A percentile compares a stretch with the other conserved stretches of the same genome.
phyloP scores from a whole-genome alignment of 805 yeast genomes.

The Candida tammaniensis region DNA sequence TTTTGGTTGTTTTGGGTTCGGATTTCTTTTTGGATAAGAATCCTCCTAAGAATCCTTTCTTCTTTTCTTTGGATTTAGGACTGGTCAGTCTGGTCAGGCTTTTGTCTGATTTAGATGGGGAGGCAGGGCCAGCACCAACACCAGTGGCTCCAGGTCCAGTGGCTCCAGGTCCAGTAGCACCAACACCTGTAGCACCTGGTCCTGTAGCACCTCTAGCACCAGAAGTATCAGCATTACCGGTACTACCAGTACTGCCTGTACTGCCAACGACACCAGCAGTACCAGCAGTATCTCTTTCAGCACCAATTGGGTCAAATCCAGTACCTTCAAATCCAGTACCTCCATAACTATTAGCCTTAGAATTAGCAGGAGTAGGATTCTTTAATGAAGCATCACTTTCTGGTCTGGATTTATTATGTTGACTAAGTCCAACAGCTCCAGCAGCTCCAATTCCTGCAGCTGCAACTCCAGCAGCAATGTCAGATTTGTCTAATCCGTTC shows the following conservation, averaged over 20 bases:
- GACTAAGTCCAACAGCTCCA: slow-evolving; percentile 2
- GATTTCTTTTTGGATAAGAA: slow-evolving; percentile 2
- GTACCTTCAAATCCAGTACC: slow-evolving; percentile 75
- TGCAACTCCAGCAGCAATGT: slow-evolving; percentile 4
- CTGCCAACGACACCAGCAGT: slow-evolving; percentile 99
- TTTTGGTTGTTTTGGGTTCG: background rate
- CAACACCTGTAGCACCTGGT: slow-evolving; percentile 1
- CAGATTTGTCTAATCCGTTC: background rate
- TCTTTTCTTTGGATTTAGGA: slow-evolving; percentile 1
- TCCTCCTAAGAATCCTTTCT: slow-evolving; percentile 3
- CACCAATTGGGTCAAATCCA: slow-evolving; percentile 94
- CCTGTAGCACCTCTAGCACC: slow-evolving; percentile 2
- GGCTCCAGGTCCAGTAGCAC: background rate
- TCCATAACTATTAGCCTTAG: no score
- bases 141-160: background rate
- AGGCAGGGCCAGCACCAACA: slow-evolving; percentile 47
- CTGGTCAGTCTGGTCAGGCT: no score
- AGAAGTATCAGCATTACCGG: slow-evolving; percentile 4
- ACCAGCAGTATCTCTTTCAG: slow-evolving; percentile 98
- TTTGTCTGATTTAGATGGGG: background rate
- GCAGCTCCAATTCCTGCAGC: background rate
- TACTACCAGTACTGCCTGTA: slow-evolving; percentile 93
- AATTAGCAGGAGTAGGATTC: slow-evolving; percentile 8
- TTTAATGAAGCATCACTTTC: background rate
- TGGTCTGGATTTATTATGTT: background rate